Base-by-base conservation (phyloP, 495 filamentous ascomycete species). In the Podospora pseudoanserina region DNA sequence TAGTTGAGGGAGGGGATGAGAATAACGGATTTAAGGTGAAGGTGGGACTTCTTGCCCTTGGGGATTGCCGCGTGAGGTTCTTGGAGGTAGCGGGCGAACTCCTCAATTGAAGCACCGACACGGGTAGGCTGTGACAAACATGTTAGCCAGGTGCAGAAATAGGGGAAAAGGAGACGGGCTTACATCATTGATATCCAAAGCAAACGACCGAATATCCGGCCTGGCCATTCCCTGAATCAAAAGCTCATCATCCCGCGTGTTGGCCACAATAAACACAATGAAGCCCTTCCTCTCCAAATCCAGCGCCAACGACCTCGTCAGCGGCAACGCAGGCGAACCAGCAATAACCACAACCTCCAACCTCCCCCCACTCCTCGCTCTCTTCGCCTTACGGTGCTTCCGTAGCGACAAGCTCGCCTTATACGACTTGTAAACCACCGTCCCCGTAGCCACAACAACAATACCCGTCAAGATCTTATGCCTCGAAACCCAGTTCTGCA, bases 271-370 rank as follows among this genome's bases (percentile, higher is more conserved):
- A 73, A 91, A 98, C 26, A 98, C 93, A 60, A 98, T 91, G 74
- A 96, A 98, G 16, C 96, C 96, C 63, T 93, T 87, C 63, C 93
- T 86, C 77, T 98, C 95, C 66, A 99, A 75, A 72, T 98, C 96
- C 30, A 91, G 74, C 1, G 92, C 87, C 66, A 99, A 86, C 18
- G 91, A 90, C 68, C 88, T 86, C 1, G 91, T 92, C 72, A 97
- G 83, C 20, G 93, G 91, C 67, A 95, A 87, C 68, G 89, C 86
- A 5, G 92, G 88, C 1, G 90, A 90, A 54, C 95, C 94, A 39
- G 92, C 92, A 68, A 99, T 81, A 18, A 97, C 90, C 59, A 99
- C 90, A 32, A 98, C 94, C 74, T 98, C 95, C 62, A 89, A 87
- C 64, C 94, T 83, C 11, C 91, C 89, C n/a, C 95, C 95, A 81